Percentiles rank a stretch among this genome's conserved stretches.
Evolutionary conservation across 2,329 filamentous ascomycete genomes (phyloP).

Genomic region (Chalara sp.): DNA sequence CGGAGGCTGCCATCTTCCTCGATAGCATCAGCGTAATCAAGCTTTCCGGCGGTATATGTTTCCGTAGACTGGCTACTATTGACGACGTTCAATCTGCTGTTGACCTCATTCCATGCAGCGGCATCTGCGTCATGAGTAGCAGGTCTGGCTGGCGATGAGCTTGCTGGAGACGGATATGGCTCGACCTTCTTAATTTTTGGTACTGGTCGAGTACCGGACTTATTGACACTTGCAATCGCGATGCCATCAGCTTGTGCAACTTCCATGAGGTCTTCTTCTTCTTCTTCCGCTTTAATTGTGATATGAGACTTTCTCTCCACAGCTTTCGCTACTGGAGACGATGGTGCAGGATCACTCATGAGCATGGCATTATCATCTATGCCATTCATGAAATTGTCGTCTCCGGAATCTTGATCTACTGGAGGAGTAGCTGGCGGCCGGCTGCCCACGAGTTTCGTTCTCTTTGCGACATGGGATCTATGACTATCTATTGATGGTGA

Average conservation of each 20-base stretch:
- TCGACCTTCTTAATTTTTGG: constrained; percentile 67
- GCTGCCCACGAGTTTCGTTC: constrained; percentile 46
- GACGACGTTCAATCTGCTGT: constrained; percentile 77
- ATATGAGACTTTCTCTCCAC: constrained; percentile 61
- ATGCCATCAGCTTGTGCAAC: constrained; percentile 70
- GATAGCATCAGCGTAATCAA: constrained; percentile 77
- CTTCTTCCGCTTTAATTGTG: constrained; percentile 54
- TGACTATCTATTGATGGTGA: constrained; percentile 58
- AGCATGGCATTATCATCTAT: constrained; percentile 62
- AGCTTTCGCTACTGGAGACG: constrained; percentile 77
- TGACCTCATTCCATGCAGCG: constrained; percentile 82
- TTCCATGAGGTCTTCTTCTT: constrained; percentile 80
- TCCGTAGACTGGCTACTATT: constrained; percentile 66
- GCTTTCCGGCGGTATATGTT: constrained; percentile 64
- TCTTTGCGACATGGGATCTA: constrained; percentile 50
- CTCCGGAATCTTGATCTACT: constrained; percentile 43
- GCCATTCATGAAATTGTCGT: constrained; percentile 48
- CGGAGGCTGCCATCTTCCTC: constrained; percentile 86
- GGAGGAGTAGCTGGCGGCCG: constrained; percentile 40
- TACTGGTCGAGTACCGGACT: constrained; percentile 70
- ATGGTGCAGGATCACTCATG: constrained; percentile 84
- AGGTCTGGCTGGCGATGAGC: constrained; percentile 66
- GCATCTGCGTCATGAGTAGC: constrained; percentile 62
- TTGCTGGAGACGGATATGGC: constrained; percentile 62
- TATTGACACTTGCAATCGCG: constrained; percentile 69